Evolutionary conservation across 768 basidiomycete genomes (phyloP).

Genomic region (Suillus subalutaceus): DNA sequence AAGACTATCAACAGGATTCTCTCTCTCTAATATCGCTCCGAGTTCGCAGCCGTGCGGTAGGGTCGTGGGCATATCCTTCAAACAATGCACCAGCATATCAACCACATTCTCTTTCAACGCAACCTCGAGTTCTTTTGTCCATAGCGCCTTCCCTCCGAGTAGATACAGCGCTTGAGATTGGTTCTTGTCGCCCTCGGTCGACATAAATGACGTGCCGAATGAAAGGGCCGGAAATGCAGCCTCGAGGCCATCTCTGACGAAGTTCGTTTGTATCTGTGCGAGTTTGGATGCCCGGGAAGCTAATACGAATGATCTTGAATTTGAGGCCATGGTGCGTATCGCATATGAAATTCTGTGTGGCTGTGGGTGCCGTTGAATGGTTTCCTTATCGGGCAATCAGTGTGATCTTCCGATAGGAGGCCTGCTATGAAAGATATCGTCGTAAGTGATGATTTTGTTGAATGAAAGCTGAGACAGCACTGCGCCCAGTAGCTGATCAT

Average conservation of each 20-base stretch:
- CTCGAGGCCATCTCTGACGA: conserved; percentile 68
- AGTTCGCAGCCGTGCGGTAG: conserved; percentile 85
- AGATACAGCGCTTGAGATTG: conserved; percentile 88
- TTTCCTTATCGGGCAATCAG: too few relatives aligned
- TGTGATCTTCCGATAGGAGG: too few relatives aligned
- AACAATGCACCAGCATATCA: conserved; percentile 90
- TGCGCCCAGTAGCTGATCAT: too few relatives aligned
- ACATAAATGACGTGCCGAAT: conserved; percentile 63
- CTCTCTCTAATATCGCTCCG: conserved; percentile 82
- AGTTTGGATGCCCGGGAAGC: conserved; percentile 89
- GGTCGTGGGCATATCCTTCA: conserved; percentile 92
- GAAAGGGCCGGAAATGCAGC: conserved; percentile 51
- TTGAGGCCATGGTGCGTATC: background rate
- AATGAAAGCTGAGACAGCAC: too few relatives aligned
- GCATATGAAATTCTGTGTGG: background rate
- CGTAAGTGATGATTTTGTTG: too few relatives aligned
- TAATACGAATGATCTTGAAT: conserved; percentile 54
- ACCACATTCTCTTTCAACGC: conserved; percentile 70
- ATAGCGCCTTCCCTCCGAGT: conserved; percentile 87
- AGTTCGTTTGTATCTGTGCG: conserved; percentile 87
- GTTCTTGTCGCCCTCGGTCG: conserved; percentile 85
- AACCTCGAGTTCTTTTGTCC: conserved; percentile 97
- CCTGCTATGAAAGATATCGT: too few relatives aligned
- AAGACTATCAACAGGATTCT: conserved; percentile 86
- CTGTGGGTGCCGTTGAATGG: too few relatives aligned